These are phyloP conservation scores for Vigna radiata DNA, from an alignment of 306 rosid genomes.

Conservation along the genomic window DNA sequence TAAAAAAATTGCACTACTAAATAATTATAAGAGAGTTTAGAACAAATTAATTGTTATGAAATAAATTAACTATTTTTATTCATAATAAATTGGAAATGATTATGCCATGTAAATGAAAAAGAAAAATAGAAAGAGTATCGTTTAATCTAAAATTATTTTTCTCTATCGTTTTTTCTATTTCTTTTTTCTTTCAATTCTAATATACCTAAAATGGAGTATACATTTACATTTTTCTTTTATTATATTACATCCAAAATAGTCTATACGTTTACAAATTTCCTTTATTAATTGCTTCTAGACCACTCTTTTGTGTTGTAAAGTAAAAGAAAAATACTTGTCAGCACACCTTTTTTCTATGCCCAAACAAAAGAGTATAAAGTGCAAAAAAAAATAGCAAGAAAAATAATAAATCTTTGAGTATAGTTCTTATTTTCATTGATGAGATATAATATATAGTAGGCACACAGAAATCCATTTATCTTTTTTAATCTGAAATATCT, in stretches of 20 bases:
- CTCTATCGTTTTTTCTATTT: background rate
- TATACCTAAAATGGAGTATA: background rate
- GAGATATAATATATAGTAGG: background rate
- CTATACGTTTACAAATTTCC: background rate
- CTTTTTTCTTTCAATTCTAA: background rate
- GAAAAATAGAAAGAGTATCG: too few relatives aligned
- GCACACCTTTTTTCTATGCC: background rate
- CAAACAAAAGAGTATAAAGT: constrained; percentile 17
- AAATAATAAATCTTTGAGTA: background rate
- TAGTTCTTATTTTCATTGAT: background rate
- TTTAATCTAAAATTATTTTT: too few relatives aligned
- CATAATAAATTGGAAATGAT: too few relatives aligned
- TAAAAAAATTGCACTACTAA: too few relatives aligned
- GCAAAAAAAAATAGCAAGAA: background rate
- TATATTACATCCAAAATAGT: background rate
- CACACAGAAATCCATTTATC: background rate
- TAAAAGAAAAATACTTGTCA: constrained; percentile 21
- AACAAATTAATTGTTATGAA: too few relatives aligned
- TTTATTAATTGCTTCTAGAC: background rate
- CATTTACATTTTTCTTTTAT: constrained; percentile 9
- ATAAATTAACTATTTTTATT: too few relatives aligned
- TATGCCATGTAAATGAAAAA: too few relatives aligned
- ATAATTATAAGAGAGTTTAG: too few relatives aligned
- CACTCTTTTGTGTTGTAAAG: constrained; percentile 8
- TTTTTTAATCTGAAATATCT: background rate